Evolutionary conservation across 768 basidiomycete genomes (phyloP).

Genomic region (Lactarius hatsudake): DNA sequence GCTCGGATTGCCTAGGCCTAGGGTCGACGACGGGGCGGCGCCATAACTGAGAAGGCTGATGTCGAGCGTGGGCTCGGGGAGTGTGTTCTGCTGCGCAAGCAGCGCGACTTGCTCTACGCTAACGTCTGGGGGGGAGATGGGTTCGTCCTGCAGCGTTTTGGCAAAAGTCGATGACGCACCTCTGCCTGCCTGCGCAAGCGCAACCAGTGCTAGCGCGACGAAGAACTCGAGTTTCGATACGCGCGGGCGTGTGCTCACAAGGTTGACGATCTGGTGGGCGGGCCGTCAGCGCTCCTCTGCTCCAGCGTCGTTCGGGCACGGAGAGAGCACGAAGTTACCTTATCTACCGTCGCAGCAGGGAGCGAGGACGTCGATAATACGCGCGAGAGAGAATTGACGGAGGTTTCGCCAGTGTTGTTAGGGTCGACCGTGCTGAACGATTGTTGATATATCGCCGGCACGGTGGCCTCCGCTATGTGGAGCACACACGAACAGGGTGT

Average conservation of each 20-base stretch:
- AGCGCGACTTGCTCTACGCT: conserved; percentile 81
- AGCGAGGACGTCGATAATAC: conserved; percentile 74
- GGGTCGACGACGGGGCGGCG: conserved; percentile 43
- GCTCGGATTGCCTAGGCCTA: neutral
- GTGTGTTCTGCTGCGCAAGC: conserved; percentile 70
- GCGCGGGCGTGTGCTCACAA: conserved; percentile 75
- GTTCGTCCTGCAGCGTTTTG: neutral
- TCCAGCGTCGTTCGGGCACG: neutral
- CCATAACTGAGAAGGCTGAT: conserved; percentile 47
- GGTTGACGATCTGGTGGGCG: conserved; percentile 71
- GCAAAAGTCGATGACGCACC: conserved; percentile 43
- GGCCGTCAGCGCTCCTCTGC: conserved; percentile 1
- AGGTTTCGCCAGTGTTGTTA: conserved; percentile 69
- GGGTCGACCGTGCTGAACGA: conserved; percentile 74
- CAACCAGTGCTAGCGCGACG: conserved; percentile 84
- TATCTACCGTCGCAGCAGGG: conserved; percentile 80
- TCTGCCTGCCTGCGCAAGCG: conserved; percentile 79
- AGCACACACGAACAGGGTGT: conserved; percentile 7
- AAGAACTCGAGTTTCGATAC: conserved; percentile 91
- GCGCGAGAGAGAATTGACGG: conserved; percentile 78
- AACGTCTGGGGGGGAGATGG: conserved; percentile 48
- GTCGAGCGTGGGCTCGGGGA: conserved; percentile 72
- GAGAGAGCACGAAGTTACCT: conserved; percentile 44
- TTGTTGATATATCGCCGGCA: conserved; percentile 72
- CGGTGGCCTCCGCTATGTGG: conserved; percentile 66